Percentiles rank a stretch among this genome's conserved stretches.
phyloP scores from a whole-genome alignment of 1,284 basidiomycete genomes.

The Sphaerobolus stellatus region DNA sequence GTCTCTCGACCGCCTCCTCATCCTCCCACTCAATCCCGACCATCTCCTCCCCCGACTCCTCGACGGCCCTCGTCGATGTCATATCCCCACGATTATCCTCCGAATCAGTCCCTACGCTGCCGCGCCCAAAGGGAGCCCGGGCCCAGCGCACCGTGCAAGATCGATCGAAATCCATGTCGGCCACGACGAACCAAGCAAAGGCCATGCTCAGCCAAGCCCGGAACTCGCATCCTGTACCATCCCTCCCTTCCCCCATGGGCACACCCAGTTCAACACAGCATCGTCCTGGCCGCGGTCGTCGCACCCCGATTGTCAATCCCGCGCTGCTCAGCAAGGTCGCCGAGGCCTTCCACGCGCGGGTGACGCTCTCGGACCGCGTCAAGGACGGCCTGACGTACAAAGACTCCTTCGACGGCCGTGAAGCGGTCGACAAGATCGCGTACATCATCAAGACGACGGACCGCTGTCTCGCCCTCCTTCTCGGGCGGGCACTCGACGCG shows the following conservation, averaged over 20 bases:
- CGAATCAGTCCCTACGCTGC: conserved; percentile 52
- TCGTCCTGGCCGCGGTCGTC: conserved; percentile 34
- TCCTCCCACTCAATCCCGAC: background rate
- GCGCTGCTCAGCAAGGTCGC: conserved; percentile 94
- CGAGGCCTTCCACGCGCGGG: conserved; percentile 85
- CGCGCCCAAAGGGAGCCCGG: conserved; percentile 34
- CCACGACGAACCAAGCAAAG: conserved; percentile 41
- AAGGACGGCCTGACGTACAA: conserved; percentile 97
- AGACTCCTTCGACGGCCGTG: conserved; percentile 93
- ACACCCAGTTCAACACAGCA: too few relatives aligned
- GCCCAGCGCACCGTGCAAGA: conserved; percentile 57
- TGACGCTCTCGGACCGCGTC: conserved; percentile 74
- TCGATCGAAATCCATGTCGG: conserved; percentile 73
- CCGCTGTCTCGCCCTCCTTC: conserved; percentile 89
- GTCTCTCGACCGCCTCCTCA: conserved; percentile 19
- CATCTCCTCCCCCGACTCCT: conserved; percentile 6
- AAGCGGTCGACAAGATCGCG: conserved; percentile 94
- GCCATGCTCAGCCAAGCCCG: conserved; percentile 29
- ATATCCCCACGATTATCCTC: conserved; percentile 51
- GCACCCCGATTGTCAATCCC: conserved; percentile 86
- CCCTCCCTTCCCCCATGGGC: conserved; percentile 38
- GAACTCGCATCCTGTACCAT: conserved; percentile 38
- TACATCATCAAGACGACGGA: conserved; percentile 99
- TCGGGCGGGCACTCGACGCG: conserved; percentile 93
- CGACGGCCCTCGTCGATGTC: conserved; percentile 12